phyloP scores from a whole-genome alignment of 2,329 filamentous ascomycete species.

The Pseudocercospora ulei region DNA sequence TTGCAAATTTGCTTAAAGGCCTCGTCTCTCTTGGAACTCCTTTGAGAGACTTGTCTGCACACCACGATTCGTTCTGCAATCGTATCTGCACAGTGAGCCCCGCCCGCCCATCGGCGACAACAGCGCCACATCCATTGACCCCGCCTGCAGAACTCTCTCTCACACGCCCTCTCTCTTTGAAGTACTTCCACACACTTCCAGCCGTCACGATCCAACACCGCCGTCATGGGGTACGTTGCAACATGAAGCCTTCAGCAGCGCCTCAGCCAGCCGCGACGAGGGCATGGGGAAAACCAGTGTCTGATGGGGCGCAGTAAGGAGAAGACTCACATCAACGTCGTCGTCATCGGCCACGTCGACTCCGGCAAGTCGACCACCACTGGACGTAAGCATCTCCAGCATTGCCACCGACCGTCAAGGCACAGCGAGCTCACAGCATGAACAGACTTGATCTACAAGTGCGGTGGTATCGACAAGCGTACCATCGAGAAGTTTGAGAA shows the following conservation, averaged over 20 bases:
- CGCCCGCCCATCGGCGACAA: background rate
- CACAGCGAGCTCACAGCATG: conserved; percentile 48
- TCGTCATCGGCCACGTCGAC: conserved; percentile 99
- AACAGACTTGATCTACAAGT: conserved; percentile 99
- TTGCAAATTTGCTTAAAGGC: background rate
- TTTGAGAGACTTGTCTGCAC: conserved; percentile 19
- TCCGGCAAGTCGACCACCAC: conserved; percentile 98
- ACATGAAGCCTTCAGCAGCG: conserved; percentile 19
- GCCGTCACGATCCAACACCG: conserved; percentile 33
- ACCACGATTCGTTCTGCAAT: conserved; percentile 27
- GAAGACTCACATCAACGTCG: conserved; percentile 88
- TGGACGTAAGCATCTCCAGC: conserved; percentile 53
- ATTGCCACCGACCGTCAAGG: conserved; percentile 25
- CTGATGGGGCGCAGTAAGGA: conserved; percentile 62
- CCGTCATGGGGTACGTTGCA: conserved; percentile 52
- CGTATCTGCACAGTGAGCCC: conserved; percentile 21
- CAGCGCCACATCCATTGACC: conserved; percentile 1
- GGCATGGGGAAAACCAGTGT: conserved; percentile 16
- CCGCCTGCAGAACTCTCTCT: background rate
- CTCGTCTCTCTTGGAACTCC: conserved; percentile 10
- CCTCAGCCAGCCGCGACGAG: conserved; percentile 11
- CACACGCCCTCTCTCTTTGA: no score
- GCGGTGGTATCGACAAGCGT: conserved; percentile 99
- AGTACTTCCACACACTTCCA: conserved; percentile 23
- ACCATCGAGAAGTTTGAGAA: conserved; percentile 99